Evolutionary conservation across 1,139 yeast genomes (phyloP), one percentile per base, ranked within the genome.

Genomic region (Debaryomyces sp.): DNA sequence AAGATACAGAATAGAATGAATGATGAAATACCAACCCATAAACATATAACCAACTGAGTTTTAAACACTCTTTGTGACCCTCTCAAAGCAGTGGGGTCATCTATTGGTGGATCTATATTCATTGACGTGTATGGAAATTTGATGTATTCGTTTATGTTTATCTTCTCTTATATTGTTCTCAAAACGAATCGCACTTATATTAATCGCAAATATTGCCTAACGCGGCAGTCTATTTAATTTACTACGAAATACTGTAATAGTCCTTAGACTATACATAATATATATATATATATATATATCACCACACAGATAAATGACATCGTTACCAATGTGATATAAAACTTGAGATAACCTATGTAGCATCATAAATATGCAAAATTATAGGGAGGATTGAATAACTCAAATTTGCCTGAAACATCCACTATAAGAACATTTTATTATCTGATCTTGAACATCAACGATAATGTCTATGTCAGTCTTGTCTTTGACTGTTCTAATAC

Each of bases 31-130:
- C 80, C 80, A 6, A 70, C 61, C 54, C 70, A 59, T 15, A 66
- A 55, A 50, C 80, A 75, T 26, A 76, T 59, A 38, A 64, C 62
- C 49, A 76, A 63, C 60, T 76, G 81, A 5, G 79, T 69, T 45
- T 69, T 70, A 58, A 76, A 76, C 41, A 76, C 80, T 33, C 80
- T 62, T 58, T 73, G 78, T 53, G 73, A 78, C 18, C 78, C 78
- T 34, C 71, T 60, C 43, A 72, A 61, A 29, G 67, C 44, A 8
- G 46, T 34, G 17, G 50, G 48, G 2, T 7, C 41, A 48, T 55
- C 53, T 32, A 34, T 43, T 21, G 49, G 46, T 4, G 39, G 45
- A 12, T 44, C 50, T 24, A 24, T 45, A 18, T 41, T 27, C 52
- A 50, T 50, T 27, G 27, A n/a, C n/a, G 27, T 9, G 17, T 15